Percentiles rank a stretch among this genome's conserved stretches.
phyloP scores from a whole-genome alignment of 2,329 filamentous ascomycete species.

The Ophiostoma montium region DNA sequence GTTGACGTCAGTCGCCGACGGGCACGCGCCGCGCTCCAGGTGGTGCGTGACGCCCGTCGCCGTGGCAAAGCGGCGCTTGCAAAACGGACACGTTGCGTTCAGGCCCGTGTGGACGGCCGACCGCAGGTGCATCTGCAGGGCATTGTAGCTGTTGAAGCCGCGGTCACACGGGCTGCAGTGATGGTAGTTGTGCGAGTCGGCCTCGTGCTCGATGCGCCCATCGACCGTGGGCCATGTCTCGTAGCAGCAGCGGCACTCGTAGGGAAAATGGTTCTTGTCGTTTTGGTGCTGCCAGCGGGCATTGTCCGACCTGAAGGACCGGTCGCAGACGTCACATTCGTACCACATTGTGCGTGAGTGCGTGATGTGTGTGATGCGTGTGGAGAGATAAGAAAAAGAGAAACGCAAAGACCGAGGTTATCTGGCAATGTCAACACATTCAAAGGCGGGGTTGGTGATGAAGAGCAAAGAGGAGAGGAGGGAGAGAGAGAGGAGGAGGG shows the following conservation, averaged over 20 bases:
- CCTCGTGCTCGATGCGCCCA: neutral
- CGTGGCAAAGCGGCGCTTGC: slow-evolving; percentile 28
- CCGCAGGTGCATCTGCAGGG: slow-evolving; percentile 12
- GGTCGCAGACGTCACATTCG: neutral
- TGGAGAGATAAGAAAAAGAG: neutral
- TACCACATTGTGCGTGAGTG: neutral
- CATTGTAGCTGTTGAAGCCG: neutral
- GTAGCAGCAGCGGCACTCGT: slow-evolving; percentile 4
- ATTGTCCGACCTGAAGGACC: neutral
- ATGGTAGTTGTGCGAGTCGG: neutral
- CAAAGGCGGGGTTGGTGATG: neutral
- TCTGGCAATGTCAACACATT: neutral
- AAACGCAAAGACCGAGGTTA: neutral
- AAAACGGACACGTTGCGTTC: slow-evolving; percentile 40
- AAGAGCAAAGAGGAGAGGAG: neutral
- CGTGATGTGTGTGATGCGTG: neutral
- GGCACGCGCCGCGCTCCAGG: slow-evolving; percentile 40
- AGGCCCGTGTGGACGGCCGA: slow-evolving; percentile 34
- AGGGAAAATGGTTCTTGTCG: slow-evolving; percentile 5
- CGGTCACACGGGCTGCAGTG: neutral
- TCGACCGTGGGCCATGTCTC: slow-evolving; percentile 2
- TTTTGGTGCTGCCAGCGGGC: slow-evolving; percentile 2
- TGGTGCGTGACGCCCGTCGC: slow-evolving; percentile 42
- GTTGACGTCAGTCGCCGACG: slow-evolving; percentile 27
- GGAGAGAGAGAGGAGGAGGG: neutral